These are phyloP conservation scores for Phaeophleospora eucalypticola DNA, from an alignment of 2,329 filamentous ascomycete genomes.

Conservation along the genomic window DNA sequence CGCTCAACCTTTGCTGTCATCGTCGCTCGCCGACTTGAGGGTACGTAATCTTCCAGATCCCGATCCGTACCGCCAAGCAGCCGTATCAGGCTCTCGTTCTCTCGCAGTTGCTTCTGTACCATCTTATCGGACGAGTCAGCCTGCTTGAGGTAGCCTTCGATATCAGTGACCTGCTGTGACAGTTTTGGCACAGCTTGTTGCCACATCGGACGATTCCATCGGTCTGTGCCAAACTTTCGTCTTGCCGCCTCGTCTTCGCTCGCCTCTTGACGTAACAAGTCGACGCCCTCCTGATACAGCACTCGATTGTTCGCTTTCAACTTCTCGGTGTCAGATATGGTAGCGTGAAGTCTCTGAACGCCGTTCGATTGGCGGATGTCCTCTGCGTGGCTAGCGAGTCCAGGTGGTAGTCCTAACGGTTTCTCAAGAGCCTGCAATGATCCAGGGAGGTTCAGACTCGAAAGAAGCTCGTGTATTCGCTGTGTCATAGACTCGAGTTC, in stretches of 20 bases:
- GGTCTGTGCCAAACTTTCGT: slow-evolving; percentile 76
- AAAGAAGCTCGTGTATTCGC: slow-evolving; percentile 71
- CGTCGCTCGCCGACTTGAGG: slow-evolving; percentile 72
- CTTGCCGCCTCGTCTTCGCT: slow-evolving; percentile 76
- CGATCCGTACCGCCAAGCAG: slow-evolving; percentile 76
- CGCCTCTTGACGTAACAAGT: slow-evolving; percentile 72
- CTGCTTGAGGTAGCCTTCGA: slow-evolving; percentile 79
- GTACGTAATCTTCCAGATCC: slow-evolving; percentile 81
- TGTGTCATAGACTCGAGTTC: slow-evolving; percentile 79
- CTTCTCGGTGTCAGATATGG: slow-evolving; percentile 85
- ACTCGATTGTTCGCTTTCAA: slow-evolving; percentile 74
- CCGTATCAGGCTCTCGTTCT: slow-evolving; percentile 68
- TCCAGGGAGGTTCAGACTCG: slow-evolving; percentile 81
- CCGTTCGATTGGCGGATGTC: slow-evolving; percentile 91
- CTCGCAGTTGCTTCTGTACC: slow-evolving; percentile 73
- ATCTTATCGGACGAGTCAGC: slow-evolving; percentile 63
- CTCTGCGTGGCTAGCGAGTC: slow-evolving; percentile 82
- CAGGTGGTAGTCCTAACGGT: slow-evolving; percentile 81
- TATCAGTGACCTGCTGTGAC: slow-evolving; percentile 70
- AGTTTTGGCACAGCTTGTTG: slow-evolving; percentile 67
- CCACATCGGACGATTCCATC: slow-evolving; percentile 72
- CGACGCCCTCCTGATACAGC: slow-evolving; percentile 77
- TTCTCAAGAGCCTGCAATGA: slow-evolving; percentile 94
- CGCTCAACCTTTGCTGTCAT: slow-evolving; percentile 78
- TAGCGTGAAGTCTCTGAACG: slow-evolving; percentile 68